These are phyloP conservation scores for Penicillium freii DNA, from an alignment of 2,329 filamentous ascomycete species.

Conservation along the genomic window DNA sequence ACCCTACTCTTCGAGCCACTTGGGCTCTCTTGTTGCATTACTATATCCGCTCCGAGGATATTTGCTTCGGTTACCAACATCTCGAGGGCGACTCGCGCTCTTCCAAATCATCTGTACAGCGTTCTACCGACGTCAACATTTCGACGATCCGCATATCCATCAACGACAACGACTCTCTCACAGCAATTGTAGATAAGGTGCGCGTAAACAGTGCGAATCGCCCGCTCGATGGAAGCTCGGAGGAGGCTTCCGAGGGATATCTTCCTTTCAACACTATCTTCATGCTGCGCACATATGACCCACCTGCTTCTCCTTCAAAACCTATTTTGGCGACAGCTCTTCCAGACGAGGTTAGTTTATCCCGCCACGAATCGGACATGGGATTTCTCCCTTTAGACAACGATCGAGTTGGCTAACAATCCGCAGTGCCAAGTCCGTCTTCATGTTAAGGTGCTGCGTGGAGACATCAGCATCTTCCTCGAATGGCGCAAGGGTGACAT, in stretches of 20 bases:
- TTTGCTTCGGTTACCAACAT: conserved; percentile 47
- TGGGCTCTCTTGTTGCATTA: conserved; percentile 49
- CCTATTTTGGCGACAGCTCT: conserved; percentile 30
- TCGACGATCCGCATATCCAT: conserved; percentile 30
- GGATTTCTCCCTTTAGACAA: rapidly evolving
- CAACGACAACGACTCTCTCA: conserved; percentile 30
- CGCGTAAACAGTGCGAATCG: conserved; percentile 8
- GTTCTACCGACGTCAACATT: conserved; percentile 14
- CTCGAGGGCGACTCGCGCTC: conserved; percentile 23
- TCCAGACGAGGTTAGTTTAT: conserved; percentile 33
- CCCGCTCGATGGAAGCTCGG: conserved; percentile 13
- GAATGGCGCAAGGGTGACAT: conserved; percentile 42
- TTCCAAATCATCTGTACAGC: conserved; percentile 21
- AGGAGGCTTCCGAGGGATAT: conserved; percentile 19
- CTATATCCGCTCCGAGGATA: conserved; percentile 49
- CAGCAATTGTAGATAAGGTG: conserved; percentile 30
- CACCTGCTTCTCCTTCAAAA: conserved; percentile 20
- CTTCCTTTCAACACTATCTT: conserved; percentile 38
- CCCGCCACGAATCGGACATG: not conserved
- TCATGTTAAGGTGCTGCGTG: conserved; percentile 36
- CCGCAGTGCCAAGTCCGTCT: conserved; percentile 37
- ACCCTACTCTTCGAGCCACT: conserved; percentile 39
- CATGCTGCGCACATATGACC: conserved; percentile 34
- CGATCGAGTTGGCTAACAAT: not conserved
- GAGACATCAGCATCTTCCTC: conserved; percentile 38